Percentiles rank a stretch among this genome's conserved stretches.
Evolutionary conservation across 129 eudicot species (phyloP).

Genomic region (Flaveria brownii): DNA sequence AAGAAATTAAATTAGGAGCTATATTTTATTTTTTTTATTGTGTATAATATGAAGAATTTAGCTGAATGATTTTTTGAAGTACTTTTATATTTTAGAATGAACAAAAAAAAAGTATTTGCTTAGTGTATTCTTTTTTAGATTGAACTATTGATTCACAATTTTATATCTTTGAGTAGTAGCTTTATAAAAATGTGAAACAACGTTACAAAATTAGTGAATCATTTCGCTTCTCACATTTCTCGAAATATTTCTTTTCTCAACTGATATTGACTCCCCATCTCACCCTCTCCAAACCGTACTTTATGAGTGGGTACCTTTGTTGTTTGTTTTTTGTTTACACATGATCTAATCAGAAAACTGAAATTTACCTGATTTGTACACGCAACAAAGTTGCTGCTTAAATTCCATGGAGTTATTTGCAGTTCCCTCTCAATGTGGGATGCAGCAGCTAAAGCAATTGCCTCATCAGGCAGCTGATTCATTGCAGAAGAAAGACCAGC

Average conservation of each 20-base stretch:
- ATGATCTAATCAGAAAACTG: neutral
- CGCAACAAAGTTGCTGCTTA: constrained; percentile 90
- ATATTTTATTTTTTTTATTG: neutral
- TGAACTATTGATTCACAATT: neutral
- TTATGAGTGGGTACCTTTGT: no score
- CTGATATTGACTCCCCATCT: neutral
- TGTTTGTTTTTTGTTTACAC: neutral
- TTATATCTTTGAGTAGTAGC: neutral
- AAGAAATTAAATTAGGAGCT: neutral
- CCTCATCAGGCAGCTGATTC: constrained; percentile 98
- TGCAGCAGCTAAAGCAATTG: constrained; percentile 96
- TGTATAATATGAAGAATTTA: neutral
- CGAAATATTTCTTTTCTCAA: neutral
- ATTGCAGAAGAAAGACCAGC: constrained; percentile 86
- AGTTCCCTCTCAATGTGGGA: constrained; percentile 98
- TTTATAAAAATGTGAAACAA: neutral
- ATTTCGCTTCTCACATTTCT: neutral
- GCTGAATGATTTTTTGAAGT: neutral
- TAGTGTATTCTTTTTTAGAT: neutral
- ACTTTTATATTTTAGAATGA: no score
- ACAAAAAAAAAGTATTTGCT: neutral
- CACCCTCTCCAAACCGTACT: no score
- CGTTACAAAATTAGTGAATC: neutral
- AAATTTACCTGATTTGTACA: constrained; percentile 84
- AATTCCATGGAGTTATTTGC: constrained; percentile 95